Evolutionary conservation across 768 basidiomycete genomes (phyloP), one percentile per base, ranked within the genome.

Genomic region (Suillus plorans): DNA sequence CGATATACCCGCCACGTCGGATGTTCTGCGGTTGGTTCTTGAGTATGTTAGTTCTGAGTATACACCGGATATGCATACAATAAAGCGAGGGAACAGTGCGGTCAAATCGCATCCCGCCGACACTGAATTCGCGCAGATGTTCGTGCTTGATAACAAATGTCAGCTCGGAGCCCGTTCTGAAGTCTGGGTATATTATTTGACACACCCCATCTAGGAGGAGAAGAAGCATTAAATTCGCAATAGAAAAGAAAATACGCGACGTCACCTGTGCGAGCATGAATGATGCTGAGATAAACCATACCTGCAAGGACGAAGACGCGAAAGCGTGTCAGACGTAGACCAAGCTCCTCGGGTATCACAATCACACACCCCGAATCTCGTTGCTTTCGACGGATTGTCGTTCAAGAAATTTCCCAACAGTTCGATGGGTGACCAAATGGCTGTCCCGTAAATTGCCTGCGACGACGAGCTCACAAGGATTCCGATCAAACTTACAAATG

Each of bases 71-170:
- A 60, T 31, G 78, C 83, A 39, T 69, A 87, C 87, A 69, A 94
- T 86, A 76, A 86, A 94, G 55, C 87, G 87, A 63, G 93, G 92
- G 69, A 86, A 81, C 31, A 94, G 82, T 3, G 91, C 86, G 2
- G 91, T 94, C 68, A 94, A 76, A 73, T 94, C 92, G 71, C 91
- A 92, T 20, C 93, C 91, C 3, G 92, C 91, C 52, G 87, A 89
- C 71, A 94, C 85, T 8, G 89, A 88, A 78, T 94, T 94, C 41
- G 91, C 92, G 10, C 91, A 89, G 70, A 91, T 89, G 74, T 91
- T 93, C 36, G 89, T 91, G 18, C 88, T 89, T 67, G 63, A 65
- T 63, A 59, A 63, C 61, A 31, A 37, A 68, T 65, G 64, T 37
- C 44, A 59, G 13, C 56, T 12, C 52, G 45, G 39, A 14, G 56